These are phyloP conservation scores for Adenanthera pavonina DNA, from an alignment of 306 rosid species.

Conservation along the genomic window DNA sequence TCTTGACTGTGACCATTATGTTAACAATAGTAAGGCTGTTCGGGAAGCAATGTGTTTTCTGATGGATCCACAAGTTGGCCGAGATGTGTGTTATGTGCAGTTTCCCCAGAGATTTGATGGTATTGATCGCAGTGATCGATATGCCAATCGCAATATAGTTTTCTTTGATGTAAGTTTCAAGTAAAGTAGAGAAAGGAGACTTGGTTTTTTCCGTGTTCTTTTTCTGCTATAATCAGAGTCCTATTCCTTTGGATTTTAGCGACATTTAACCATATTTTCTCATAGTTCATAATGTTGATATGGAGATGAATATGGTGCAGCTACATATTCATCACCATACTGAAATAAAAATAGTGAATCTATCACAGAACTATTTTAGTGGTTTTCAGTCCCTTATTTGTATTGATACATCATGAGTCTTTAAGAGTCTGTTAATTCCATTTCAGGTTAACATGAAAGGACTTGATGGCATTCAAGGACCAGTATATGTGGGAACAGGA, in stretches of 20 bases:
- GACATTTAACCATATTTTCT: conserved; percentile 16
- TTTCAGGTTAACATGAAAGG: conserved; percentile 98
- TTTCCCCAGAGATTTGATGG: conserved; percentile 99
- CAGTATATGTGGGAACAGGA: conserved; percentile 96
- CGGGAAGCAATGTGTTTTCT: conserved; percentile 99
- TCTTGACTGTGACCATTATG: conserved; percentile 95
- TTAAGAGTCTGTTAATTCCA: conserved; percentile 35
- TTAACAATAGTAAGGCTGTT: conserved; percentile 95
- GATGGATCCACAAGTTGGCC: conserved; percentile 93
- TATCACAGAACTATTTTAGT: not conserved
- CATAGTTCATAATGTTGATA: not conserved
- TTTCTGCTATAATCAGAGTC: conserved; percentile 26
- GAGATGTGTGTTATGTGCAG: conserved; percentile 86
- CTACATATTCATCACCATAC: not conserved
- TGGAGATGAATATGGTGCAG: not conserved
- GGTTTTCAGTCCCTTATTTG: not conserved
- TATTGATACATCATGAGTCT: not conserved
- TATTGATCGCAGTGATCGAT: conserved; percentile 97
- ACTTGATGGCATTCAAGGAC: conserved; percentile 97
- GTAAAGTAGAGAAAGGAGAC: not conserved
- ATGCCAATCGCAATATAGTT: conserved; percentile 95
- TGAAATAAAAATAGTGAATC: conserved; percentile 22
- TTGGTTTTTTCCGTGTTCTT: conserved; percentile 5
- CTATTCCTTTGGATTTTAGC: conserved; percentile 1
- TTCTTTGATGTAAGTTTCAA: conserved; percentile 92